These are phyloP conservation scores for Neopestalotiopsis sp. DNA, from an alignment of 2,329 filamentous ascomycete genomes.

Conservation along the genomic window DNA sequence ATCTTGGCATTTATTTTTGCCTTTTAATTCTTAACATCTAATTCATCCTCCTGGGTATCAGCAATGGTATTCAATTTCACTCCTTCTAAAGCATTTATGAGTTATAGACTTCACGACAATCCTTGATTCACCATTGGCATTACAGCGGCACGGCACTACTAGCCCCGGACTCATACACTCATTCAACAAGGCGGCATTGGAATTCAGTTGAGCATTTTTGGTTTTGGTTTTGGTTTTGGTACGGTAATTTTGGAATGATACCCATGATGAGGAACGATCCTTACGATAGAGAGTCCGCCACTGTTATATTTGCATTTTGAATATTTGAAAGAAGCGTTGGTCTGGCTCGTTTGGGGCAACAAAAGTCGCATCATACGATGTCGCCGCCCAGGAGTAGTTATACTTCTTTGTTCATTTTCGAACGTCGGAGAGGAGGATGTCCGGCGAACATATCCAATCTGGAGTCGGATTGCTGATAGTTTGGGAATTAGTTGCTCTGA, in stretches of 20 bases:
- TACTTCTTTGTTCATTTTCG: constrained; percentile 14
- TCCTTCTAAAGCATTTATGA: constrained; percentile 16
- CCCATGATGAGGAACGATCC: constrained; percentile 20
- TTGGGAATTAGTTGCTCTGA: background rate
- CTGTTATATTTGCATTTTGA: background rate
- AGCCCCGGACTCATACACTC: constrained; percentile 21
- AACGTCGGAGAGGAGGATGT: background rate
- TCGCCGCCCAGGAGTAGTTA: background rate
- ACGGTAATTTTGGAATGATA: constrained; percentile 17
- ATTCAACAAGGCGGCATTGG: background rate
- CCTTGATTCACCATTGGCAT: constrained; percentile 18
- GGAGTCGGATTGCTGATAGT: background rate
- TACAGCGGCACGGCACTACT: background rate
- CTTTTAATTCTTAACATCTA: constrained; percentile 28
- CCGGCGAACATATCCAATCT: background rate
- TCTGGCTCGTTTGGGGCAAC: background rate
- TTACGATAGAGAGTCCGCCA: constrained; percentile 21
- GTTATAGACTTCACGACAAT: constrained; percentile 23
- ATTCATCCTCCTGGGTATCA: constrained; percentile 21
- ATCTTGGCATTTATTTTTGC: constrained; percentile 33
- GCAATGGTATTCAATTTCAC: constrained; percentile 14
- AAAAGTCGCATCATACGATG: background rate
- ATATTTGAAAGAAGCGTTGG: background rate
- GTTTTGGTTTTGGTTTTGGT: constrained; percentile 1
- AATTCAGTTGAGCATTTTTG: background rate